Conservation (phyloP, 2,329 filamentous ascomycete species). For the Fusarium ramigenum region DNA sequence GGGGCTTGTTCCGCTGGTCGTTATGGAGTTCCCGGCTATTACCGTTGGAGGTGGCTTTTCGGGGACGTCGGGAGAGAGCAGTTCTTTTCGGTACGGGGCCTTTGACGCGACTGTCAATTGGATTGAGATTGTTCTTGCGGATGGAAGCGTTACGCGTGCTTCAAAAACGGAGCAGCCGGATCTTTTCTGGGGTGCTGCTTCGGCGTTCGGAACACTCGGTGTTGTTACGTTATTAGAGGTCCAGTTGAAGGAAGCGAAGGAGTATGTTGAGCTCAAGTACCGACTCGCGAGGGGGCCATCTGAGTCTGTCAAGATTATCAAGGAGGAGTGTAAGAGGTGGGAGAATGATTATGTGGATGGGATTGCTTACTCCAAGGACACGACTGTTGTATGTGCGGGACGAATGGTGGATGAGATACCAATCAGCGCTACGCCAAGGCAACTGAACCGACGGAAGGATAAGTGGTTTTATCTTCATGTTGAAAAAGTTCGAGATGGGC, state of each 20-base stretch:
- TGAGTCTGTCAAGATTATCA: conserved; percentile 55
- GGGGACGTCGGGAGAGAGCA: conserved; percentile 73
- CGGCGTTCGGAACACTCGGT: conserved; percentile 73
- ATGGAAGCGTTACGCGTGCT: conserved; percentile 64
- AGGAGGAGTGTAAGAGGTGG: conserved; percentile 51
- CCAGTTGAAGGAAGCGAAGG: conserved; percentile 62
- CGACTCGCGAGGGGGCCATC: conserved; percentile 53
- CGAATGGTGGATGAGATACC: conserved; percentile 60
- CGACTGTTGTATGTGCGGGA: conserved; percentile 70
- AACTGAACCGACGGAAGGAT: conserved; percentile 68
- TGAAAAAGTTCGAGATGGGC: conserved; percentile 50
- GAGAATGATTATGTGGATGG: conserved; percentile 73
- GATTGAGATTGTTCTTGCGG: conserved; percentile 72
- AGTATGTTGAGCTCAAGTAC: conserved; percentile 68
- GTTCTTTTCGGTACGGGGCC: conserved; percentile 72
- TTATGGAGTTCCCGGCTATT: conserved; percentile 79
- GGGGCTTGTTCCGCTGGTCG: conserved; percentile 69
- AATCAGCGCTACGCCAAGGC: conserved; percentile 45
- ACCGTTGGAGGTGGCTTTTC: conserved; percentile 75
- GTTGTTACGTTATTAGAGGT: conserved; percentile 72
- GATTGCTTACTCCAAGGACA: conserved; percentile 67
- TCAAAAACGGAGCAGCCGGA: conserved; percentile 65
- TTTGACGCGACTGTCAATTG: conserved; percentile 70
- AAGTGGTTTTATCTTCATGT: conserved; percentile 81
- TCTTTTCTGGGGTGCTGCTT: conserved; percentile 71